phyloP scores from a whole-genome alignment of 2,329 filamentous ascomycete species.

The Fusarium coicis region DNA sequence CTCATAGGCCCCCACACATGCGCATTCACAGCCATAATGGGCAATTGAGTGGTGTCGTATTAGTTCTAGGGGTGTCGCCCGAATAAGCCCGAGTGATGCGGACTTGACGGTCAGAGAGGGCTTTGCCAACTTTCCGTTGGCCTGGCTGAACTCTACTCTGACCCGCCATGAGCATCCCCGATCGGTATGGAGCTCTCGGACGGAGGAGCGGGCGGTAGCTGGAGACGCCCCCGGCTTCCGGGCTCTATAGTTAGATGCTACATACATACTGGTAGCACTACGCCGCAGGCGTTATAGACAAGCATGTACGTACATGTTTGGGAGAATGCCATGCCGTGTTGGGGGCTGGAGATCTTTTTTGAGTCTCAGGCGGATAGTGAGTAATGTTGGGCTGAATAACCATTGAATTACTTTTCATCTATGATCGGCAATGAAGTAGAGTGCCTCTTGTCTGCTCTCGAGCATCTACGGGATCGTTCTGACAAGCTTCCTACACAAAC shows the following conservation, averaged over 20 bases:
- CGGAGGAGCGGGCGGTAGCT: constrained; percentile 43
- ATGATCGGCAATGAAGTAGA: neutral
- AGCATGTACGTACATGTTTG: constrained; percentile 15
- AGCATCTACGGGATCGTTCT: neutral
- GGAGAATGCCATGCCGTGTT: constrained; percentile 25
- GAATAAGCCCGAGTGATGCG: constrained; percentile 20
- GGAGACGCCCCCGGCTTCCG: constrained; percentile 37
- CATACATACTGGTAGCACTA: constrained; percentile 15
- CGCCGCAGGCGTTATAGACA: constrained; percentile 33
- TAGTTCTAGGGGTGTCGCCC: constrained; percentile 22
- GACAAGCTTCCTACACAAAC: neutral
- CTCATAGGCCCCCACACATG: neutral
- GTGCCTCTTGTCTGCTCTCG: neutral
- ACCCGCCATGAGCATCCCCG: constrained; percentile 42
- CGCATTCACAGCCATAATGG: constrained; percentile 15
- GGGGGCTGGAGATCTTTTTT: constrained; percentile 33
- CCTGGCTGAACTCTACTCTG: constrained; percentile 46
- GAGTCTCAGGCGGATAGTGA: neutral
- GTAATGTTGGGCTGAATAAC: neutral
- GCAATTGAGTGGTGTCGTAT: constrained; percentile 10
- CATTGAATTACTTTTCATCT: neutral
- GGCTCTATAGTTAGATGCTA: constrained; percentile 31
- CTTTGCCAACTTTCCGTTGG: constrained; percentile 28
- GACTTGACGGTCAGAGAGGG: constrained; percentile 36
- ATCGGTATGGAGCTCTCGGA: constrained; percentile 45